These are phyloP conservation scores for Tuber indicum DNA, from an alignment of 495 filamentous ascomycete species.

Conservation along the genomic window DNA sequence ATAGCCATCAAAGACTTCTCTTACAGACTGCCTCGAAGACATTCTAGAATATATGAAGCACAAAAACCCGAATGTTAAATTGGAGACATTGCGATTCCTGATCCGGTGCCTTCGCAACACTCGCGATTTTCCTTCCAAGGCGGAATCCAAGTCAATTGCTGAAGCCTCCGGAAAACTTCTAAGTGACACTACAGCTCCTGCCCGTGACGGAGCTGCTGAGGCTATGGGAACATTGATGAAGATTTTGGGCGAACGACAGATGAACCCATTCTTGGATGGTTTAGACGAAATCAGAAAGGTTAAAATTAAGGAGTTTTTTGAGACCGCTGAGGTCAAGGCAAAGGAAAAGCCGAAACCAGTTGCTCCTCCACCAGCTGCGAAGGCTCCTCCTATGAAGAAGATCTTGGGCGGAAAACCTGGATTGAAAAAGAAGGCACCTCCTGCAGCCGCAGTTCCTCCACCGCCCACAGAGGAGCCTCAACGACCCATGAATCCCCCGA, in stretches of 20 bases:
- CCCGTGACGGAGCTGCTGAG: constrained; percentile 83
- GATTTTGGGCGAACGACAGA: constrained; percentile 94
- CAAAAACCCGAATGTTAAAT: constrained; percentile 97
- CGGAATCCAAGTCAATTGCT: constrained; percentile 76
- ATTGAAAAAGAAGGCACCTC: constrained; percentile 48
- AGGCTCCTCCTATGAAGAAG: constrained; percentile 51
- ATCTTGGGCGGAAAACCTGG: constrained; percentile 45
- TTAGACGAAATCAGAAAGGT: constrained; percentile 92
- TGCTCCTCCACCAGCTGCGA: constrained; percentile 59
- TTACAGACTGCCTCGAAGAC: constrained; percentile 83
- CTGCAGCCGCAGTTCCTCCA: constrained; percentile 48
- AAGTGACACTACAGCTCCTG: constrained; percentile 75
- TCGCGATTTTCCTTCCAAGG: constrained; percentile 69
- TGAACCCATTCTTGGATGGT: constrained; percentile 90
- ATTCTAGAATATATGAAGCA: constrained; percentile 76
- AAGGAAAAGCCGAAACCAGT: constrained; percentile 91
- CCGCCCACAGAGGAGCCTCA: constrained; percentile 45
- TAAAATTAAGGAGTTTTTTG: constrained; percentile 93
- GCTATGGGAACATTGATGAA: constrained; percentile 94
- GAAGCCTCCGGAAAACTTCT: constrained; percentile 82
- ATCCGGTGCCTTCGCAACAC: constrained; percentile 81
- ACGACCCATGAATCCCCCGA: constrained; percentile 47
- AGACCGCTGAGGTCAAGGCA: constrained; percentile 87
- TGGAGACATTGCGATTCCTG: constrained; percentile 84
- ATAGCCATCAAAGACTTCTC: constrained; percentile 48